A percentile compares a stretch with the other conserved stretches of the same genome.
Conservation (phyloP, 768 basidiomycete species). For the Collybia sordida region DNA sequence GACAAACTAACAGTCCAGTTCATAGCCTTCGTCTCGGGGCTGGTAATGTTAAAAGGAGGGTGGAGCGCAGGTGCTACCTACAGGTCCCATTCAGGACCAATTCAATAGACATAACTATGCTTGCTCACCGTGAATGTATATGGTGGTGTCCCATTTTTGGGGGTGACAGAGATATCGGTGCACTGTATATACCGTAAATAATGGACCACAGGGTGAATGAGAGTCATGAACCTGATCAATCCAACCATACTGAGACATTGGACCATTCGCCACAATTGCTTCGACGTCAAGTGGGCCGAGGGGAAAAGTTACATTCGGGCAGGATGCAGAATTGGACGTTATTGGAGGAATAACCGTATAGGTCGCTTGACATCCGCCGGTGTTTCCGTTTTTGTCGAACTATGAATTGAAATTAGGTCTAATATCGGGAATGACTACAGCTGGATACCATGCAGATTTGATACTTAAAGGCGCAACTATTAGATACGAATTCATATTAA, state of each 20-base stretch:
- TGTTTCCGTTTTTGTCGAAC: constrained; percentile 57
- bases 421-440: not conserved
- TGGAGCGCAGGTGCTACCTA: constrained; percentile 62
- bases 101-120: not conserved
- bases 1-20: constrained; percentile 60
- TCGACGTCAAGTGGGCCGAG: constrained; percentile 41
- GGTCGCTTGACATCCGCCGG: constrained; percentile 60
- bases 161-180: constrained; percentile 51
- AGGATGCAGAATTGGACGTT: constrained; percentile 35
- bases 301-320: constrained; percentile 50
- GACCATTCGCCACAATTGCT: constrained; percentile 42
- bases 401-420: constrained; percentile 17
- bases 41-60: constrained; percentile 59
- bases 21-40: constrained; percentile 35
- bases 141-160: constrained; percentile 59
- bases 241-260: constrained; percentile 62
- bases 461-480: constrained; percentile 34
- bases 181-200: constrained; percentile 35
- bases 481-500: not conserved
- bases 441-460: constrained; percentile 65
- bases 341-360: constrained; percentile 55
- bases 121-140: constrained; percentile 53
- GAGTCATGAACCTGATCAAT: constrained; percentile 41
- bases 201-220: not conserved
- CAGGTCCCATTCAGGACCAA: not conserved